Base-by-base conservation (phyloP, 768 basidiomycete genomes). In the Kwoniella pini region DNA sequence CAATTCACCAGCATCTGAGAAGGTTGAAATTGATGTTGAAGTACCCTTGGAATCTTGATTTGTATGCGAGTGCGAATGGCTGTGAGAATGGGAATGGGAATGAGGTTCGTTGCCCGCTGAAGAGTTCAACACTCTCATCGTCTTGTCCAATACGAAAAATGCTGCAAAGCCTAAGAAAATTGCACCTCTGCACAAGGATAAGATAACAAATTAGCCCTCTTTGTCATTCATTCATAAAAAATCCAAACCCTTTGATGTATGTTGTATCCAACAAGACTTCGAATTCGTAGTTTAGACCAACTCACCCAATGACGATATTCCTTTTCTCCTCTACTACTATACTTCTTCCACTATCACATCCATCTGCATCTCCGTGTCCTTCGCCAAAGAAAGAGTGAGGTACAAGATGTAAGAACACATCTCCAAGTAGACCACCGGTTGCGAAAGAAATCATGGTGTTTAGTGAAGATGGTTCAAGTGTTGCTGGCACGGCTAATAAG, bases 371-470 rank as follows among this genome's bases (percentile, higher is more conserved):
- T 39, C 82, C 80, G 57, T 85, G 87, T 68, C 87, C 86, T 71
- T 93, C 92, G 30, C 92, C 92, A 82, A 92, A 88, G 78, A 95
- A 95, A 9, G 88, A 84, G 76, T 94, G 92, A 21, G 92, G 92
- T 54, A 95, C 86, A 33, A 95, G 85, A 75, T 95, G 91, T 50
- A 96, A 80, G 78, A 93, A 92, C 40, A 94, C 91, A 77, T 96
- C 92, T 4, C 91, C 93, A 38, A 96, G 84, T 26, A 96, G 83
- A 27, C 92, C 92, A 30, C 92, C 92, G 10, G 91, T 93, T 85
- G 91, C 91, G 76, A 93, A 93, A 5, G 91, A 89, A 31, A 91
- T 93, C 91, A 93, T 93, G 12, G 89, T 91, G 71, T 93, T 93
- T 60, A 94, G 83, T 43, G 90, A 91, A 76, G 90, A 82, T 15